Evolutionary conservation across 805 yeast species (phyloP).

Genomic region (Pichia cabralensis): DNA sequence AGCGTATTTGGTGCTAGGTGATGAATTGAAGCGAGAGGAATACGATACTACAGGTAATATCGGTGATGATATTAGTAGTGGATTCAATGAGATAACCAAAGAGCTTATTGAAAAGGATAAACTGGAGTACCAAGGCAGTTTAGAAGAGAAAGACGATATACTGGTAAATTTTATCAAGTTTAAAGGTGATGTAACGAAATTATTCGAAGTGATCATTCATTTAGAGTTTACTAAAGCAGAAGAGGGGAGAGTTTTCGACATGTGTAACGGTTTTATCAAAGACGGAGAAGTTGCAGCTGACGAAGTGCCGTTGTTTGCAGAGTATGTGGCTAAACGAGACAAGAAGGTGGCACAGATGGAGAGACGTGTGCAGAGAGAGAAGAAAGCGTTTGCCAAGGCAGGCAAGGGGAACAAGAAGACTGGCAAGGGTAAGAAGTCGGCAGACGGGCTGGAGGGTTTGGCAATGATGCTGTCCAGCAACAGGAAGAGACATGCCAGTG

Average conservation of each 20-base stretch:
- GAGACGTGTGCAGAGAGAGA: conserved; percentile 11
- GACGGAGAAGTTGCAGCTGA: conserved; percentile 24
- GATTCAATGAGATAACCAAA: conserved; percentile 39
- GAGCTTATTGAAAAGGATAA: conserved; percentile 65
- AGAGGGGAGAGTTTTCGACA: conserved; percentile 48
- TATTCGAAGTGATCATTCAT: conserved; percentile 74
- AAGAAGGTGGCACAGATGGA: conserved; percentile 37
- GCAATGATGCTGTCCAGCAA: no score
- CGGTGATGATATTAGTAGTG: conserved; percentile 37
- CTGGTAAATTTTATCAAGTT: conserved; percentile 40
- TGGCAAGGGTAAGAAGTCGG: no score
- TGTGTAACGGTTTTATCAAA: conserved; percentile 37
- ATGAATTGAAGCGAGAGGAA: conserved; percentile 40
- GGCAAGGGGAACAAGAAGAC: not conserved
- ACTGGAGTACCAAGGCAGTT: conserved; percentile 48
- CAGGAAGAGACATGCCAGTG: no score
- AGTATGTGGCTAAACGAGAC: conserved; percentile 40
- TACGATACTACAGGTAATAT: conserved; percentile 67
- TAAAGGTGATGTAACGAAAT: conserved; percentile 53
- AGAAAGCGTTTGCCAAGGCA: not conserved
- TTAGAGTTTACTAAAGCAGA: conserved; percentile 50
- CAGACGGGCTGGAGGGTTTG: no score
- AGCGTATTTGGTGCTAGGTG: conserved; percentile 61
- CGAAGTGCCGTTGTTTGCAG: conserved; percentile 24
- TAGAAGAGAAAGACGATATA: conserved; percentile 56